Evolutionary conservation across 2,329 filamentous ascomycete species (phyloP), one percentile per base, ranked within the genome.

Genomic region (Thermomyces lanuginosus): DNA sequence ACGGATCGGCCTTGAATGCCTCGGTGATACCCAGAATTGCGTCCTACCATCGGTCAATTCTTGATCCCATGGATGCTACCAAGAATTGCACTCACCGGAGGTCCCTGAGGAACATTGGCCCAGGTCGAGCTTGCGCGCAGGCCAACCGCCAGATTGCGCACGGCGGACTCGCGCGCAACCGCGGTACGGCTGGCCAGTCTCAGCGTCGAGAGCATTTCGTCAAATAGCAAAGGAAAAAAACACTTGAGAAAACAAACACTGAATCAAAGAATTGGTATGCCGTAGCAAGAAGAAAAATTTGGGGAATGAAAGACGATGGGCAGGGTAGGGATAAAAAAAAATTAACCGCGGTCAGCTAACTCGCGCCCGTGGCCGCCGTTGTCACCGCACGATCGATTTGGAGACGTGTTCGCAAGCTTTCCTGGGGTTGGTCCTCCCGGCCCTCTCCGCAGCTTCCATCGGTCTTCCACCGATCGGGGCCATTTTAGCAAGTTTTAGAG

Each of bases 1-100:
- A 86, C 48, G 66, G 69, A 56, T 98, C 89, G 58, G 84, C 84
- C 70, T 95, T 98, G 78, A 89, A 98, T 35, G 89, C 89, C 64
- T 98, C 89, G 37, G 89, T 95, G 61, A 98, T 61, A 48, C 61
- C 60, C 35, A 62, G 49, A 40, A 62, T 62, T 16, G 58, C 59
- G 44, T 55, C 52, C 48, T 53, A 44, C 13, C 22, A 29, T n/a
- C 24, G 24, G 25, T 30, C 20, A 20, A 19, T 17, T 9, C 11
- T 16, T 3, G n/a, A 17, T 11, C 10, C 12, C 12, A 21, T 16
- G 13, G 19, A 12, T 15, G 7, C 3, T 21, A 5, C 12, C 5
- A 23, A 5, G 13, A 19, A 21, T 21, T 11, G 16, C 21, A 70
- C 78, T 60, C 72, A 89, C 83, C 51, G 86, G 84, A 69, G 86